Base-by-base conservation (phyloP, 768 basidiomycete species). In the Lenzites betulinus region DNA sequence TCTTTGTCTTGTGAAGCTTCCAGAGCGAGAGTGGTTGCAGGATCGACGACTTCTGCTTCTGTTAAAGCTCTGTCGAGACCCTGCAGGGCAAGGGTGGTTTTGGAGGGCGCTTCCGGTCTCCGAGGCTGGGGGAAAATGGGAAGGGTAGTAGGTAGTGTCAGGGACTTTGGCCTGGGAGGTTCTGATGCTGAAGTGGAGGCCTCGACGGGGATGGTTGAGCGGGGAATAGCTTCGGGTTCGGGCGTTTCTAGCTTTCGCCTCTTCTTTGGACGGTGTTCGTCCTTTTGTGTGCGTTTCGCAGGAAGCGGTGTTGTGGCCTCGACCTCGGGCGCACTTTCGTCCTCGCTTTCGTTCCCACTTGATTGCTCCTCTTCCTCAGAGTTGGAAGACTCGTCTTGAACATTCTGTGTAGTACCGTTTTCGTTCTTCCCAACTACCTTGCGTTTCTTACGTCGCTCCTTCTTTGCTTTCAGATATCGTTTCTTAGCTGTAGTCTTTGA, bases 21-120 rank as follows among this genome's bases (percentile, higher is more conserved):
- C 4, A 92, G 78, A 16, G 81, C 73, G 2, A 81, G 66, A 2
- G 78, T 69, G 4, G 72, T 72, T 1, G 78, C 65, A 18, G 91
- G 82, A 54, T 89, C 78, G 16, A 95, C 82, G 12, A 90, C 64
- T 63, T 88, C 83, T 3, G 92, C 92, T 53, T 82, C 80, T 11
- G 88, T 71, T 5, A 94, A 74, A 25, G 87, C 89, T 67, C 81
- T 79, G 72, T 94, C 91, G 15, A 95, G 78, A 13, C 92, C 92
- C 71, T 93, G 92, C 33, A 89, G 75, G 9, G 87, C 87, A 20
- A 94, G 83, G n/a, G 79, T 77, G 3, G 83, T 77, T 70, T 85
- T 86, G 16, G 89, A 85, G 1, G 92, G 91, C 1, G 86, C 84
- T 66, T 84, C 75, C 0, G 91, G 92, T 20, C 81, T 76, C 7